Conservation (phyloP, 2,329 filamentous ascomycete species). For the Trichoderma oligosporum region DNA sequence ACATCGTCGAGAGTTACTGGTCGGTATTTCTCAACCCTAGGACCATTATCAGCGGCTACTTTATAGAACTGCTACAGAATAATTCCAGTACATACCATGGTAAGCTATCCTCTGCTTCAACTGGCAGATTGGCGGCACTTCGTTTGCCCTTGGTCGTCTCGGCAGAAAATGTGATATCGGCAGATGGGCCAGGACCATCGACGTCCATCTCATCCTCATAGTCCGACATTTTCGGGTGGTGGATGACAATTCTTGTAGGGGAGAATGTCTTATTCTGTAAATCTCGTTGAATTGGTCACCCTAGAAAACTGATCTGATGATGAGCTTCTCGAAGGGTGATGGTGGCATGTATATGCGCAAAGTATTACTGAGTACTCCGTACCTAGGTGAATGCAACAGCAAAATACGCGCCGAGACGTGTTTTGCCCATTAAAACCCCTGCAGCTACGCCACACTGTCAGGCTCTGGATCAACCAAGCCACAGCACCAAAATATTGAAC, state of each 20-base stretch:
- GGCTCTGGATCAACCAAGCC: background rate
- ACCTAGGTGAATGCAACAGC: background rate
- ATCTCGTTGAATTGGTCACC: background rate
- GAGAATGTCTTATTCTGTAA: too few relatives aligned
- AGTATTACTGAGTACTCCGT: too few relatives aligned
- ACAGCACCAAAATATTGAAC: background rate
- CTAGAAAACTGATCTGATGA: background rate
- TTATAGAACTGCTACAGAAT: background rate
- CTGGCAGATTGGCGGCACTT: slow-evolving; percentile 84
- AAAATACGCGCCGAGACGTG: slow-evolving; percentile 28
- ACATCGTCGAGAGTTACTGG: slow-evolving; percentile 87
- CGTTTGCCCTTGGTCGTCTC: slow-evolving; percentile 83
- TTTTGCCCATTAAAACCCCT: slow-evolving; percentile 20
- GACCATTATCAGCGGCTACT: background rate
- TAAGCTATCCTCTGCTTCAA: slow-evolving; percentile 88
- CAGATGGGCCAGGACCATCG: slow-evolving; percentile 46
- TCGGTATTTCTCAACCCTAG: slow-evolving; percentile 93
- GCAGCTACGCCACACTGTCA: background rate
- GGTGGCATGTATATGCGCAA: background rate
- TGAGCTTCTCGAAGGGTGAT: background rate
- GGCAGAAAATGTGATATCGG: slow-evolving; percentile 64
- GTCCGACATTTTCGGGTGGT: slow-evolving; percentile 51
- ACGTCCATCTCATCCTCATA: slow-evolving; percentile 60
- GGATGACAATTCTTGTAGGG: background rate
- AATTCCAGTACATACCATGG: slow-evolving; percentile 65